phyloP scores from a whole-genome alignment of 495 filamentous ascomycete species.

The Aspergillus sclerotioniger region DNA sequence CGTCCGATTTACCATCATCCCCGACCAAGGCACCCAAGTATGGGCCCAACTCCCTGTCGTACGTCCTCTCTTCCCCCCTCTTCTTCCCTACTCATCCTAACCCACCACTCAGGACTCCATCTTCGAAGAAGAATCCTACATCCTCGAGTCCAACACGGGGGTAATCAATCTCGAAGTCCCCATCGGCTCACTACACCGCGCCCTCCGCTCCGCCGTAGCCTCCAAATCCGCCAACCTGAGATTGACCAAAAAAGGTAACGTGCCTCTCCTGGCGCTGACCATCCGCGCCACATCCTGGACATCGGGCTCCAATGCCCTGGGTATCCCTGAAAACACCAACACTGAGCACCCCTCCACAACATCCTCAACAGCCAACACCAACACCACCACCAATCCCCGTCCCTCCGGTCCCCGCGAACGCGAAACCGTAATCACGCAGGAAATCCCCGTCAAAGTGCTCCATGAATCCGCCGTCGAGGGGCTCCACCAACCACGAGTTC shows the following conservation, averaged over 20 bases:
- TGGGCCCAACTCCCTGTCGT: conserved; percentile 72
- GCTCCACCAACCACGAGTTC: conserved; percentile 84
- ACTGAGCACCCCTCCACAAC: conserved; percentile 17
- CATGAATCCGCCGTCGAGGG: conserved; percentile 74
- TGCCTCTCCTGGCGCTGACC: conserved; percentile 81
- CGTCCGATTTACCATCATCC: conserved; percentile 91
- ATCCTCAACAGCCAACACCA: neutral
- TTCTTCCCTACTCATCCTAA: neutral
- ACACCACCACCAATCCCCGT: neutral
- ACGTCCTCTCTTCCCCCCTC: conserved; percentile 32
- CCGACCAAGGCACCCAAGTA: conserved; percentile 89
- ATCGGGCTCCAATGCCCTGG: conserved; percentile 45
- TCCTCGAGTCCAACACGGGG: conserved; percentile 73
- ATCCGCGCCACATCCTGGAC: conserved; percentile 60
- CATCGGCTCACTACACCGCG: conserved; percentile 73
- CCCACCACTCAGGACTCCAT: conserved; percentile 61
- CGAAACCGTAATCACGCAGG: conserved; percentile 91
- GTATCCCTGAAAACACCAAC: conserved; percentile 33
- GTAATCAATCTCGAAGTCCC: conserved; percentile 95
- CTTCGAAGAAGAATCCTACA: conserved; percentile 74
- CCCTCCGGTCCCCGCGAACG: conserved; percentile 49
- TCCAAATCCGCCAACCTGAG: conserved; percentile 78
- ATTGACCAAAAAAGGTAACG: conserved; percentile 85
- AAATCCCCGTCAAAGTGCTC: conserved; percentile 89
- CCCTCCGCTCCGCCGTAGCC: conserved; percentile 77